Conservation (phyloP, 495 filamentous ascomycete genomes). For the Aspergillus carlsbadensis region DNA sequence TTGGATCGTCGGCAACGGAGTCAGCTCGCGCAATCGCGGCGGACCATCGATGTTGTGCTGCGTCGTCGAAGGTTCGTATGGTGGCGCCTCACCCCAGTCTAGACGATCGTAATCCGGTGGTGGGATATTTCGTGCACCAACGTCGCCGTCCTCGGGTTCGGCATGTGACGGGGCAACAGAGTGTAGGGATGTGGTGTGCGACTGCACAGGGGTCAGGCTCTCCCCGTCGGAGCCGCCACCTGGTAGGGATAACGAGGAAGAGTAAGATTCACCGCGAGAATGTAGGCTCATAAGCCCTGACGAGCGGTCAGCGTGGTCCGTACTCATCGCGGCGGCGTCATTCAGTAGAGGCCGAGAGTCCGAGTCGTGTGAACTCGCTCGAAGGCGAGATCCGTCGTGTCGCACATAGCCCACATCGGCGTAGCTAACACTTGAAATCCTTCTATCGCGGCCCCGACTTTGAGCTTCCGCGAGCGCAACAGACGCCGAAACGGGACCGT, state of each 20-base stretch:
- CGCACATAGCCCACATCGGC: constrained; percentile 81
- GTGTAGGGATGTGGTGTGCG: constrained; percentile 24
- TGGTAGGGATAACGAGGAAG: constrained; percentile 31
- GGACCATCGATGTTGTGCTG: constrained; percentile 14
- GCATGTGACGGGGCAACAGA: constrained; percentile 21
- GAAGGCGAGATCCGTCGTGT: constrained; percentile 83
- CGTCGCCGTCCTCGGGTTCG: constrained; percentile 35
- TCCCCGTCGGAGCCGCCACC: constrained; percentile 31
- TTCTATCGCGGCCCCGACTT: constrained; percentile 64
- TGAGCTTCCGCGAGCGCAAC: constrained; percentile 62
- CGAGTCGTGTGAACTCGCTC: constrained; percentile 76
- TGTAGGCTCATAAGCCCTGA: constrained; percentile 26
- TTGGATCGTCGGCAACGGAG: constrained; percentile 39
- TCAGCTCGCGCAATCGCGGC: constrained; percentile 24
- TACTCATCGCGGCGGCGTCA: constrained; percentile 61
- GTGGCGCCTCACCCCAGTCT: constrained; percentile 52
- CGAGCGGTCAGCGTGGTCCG: constrained; percentile 19
- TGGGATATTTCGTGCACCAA: constrained; percentile 34
- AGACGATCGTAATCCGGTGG: constrained; percentile 47
- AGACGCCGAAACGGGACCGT: constrained; percentile 26
- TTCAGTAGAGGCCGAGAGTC: constrained; percentile 72
- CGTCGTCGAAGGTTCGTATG: constrained; percentile 37
- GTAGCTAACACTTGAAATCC: constrained; percentile 83
- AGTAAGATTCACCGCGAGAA: constrained; percentile 37
- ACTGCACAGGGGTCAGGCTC: constrained; percentile 23